phyloP scores from a whole-genome alignment of 208 protist genomes.

The Crithidia fasciculata region DNA sequence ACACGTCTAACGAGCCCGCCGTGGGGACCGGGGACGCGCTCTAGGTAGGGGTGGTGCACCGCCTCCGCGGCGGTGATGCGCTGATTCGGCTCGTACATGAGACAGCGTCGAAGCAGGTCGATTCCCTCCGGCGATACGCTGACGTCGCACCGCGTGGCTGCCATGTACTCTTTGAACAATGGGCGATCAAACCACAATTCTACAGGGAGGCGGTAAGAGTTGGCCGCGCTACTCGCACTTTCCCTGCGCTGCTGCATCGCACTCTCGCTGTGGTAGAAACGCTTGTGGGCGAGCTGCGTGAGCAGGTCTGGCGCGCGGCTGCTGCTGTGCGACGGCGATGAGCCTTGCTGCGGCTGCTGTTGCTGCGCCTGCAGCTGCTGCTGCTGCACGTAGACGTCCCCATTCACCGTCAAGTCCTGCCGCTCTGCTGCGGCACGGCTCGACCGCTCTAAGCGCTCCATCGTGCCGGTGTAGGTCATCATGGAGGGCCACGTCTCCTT shows the following conservation, averaged over 20 bases:
- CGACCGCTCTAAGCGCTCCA: slow-evolving; percentile 44
- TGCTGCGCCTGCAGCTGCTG: slow-evolving; percentile 10
- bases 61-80: slow-evolving; percentile 73
- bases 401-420: slow-evolving; percentile 17
- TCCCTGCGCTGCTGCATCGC: slow-evolving; percentile 26
- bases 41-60: slow-evolving; percentile 71
- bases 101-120: slow-evolving; percentile 65
- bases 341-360: slow-evolving; percentile 11
- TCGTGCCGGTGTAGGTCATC: slow-evolving; percentile 59
- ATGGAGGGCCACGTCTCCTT: slow-evolving; percentile 94
- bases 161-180: slow-evolving; percentile 62
- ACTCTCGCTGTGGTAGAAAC: slow-evolving; percentile 32
- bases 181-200: slow-evolving; percentile 60
- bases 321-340: slow-evolving; percentile 18
- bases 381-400: slow-evolving; percentile 25
- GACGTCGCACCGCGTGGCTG: slow-evolving; percentile 42
- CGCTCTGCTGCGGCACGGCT: slow-evolving; percentile 23
- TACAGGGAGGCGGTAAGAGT: slow-evolving; percentile 53
- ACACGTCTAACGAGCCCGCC: slow-evolving; percentile 44
- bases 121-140: slow-evolving; percentile 58
- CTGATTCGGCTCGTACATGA: slow-evolving; percentile 72
- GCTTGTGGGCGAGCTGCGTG: slow-evolving; percentile 27
- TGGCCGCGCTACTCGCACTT: slow-evolving; percentile 23
- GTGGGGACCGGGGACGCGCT: slow-evolving; percentile 33
- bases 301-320: slow-evolving; percentile 25